Conservation (phyloP, 1,139 yeast species). For the Komagataea norvegica region DNA sequence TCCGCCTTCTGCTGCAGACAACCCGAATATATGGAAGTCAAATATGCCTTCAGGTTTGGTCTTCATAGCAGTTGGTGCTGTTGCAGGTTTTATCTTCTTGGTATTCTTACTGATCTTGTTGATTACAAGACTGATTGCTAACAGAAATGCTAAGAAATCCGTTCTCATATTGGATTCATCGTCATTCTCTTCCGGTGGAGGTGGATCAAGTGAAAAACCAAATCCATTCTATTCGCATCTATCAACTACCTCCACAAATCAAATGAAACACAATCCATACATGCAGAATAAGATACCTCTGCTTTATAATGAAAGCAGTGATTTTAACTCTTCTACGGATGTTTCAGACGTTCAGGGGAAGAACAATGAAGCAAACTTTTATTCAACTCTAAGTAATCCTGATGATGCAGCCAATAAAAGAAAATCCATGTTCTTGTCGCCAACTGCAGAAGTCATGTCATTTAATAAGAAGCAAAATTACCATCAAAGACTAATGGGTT, state of each 20-base stretch:
- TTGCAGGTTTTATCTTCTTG: conserved; percentile 44
- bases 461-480: conserved; percentile 25
- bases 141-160: conserved; percentile 18
- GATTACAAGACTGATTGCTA: conserved; percentile 18
- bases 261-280: conserved; percentile 9
- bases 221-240: conserved; percentile 9
- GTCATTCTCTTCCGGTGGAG: conserved; percentile 13
- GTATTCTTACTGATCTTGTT: conserved; percentile 25
- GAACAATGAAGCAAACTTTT: conserved; percentile 9
- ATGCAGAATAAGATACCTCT: conserved; percentile 20
- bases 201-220: conserved; percentile 17
- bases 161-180: conserved; percentile 10
- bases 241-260: conserved; percentile 7
- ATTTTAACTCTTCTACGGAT: conserved; percentile 12
- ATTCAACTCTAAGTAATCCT: conserved; percentile 14
- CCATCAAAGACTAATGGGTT: conserved; percentile 16
- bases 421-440: conserved; percentile 61
- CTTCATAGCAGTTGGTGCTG: conserved; percentile 72
- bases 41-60: conserved; percentile 67
- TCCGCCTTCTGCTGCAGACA: conserved; percentile 54
- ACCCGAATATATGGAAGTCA: conserved; percentile 57
- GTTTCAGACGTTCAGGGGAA: conserved; percentile 8
- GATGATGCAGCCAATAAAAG: conserved; percentile 19
- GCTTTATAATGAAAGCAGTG: conserved; percentile 14
- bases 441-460: conserved; percentile 71